These are phyloP conservation scores for Miamiensis avidus DNA, from an alignment of 169 alveolate species.

Conservation along the genomic window DNA sequence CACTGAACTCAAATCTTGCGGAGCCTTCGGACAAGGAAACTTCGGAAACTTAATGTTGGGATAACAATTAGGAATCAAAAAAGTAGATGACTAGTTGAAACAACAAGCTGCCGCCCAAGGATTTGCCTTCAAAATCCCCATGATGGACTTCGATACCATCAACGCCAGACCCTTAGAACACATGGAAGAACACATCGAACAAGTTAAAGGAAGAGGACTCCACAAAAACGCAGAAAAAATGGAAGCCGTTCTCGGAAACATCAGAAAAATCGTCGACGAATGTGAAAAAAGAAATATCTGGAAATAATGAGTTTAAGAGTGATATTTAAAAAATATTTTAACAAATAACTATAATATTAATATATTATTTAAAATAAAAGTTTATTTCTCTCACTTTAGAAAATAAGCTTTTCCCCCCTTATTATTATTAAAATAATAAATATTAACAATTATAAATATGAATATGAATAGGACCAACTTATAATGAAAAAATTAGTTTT, in stretches of 20 bases:
- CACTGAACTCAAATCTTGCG: neutral
- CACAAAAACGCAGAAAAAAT: neutral
- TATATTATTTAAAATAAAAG: too few species aligned
- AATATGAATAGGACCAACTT: too few species aligned
- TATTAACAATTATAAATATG: too few species aligned
- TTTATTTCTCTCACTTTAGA: too few species aligned
- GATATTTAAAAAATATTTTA: too few species aligned
- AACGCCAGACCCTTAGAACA: neutral
- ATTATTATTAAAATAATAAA: too few species aligned
- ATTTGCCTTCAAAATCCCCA: neutral
- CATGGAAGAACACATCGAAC: neutral
- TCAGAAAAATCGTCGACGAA: neutral
- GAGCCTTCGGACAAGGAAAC: neutral
- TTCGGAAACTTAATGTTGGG: neutral
- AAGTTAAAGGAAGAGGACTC: neutral
- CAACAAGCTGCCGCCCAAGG: neutral
- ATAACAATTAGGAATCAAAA: neutral
- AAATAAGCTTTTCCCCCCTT: too few species aligned
- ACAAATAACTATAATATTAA: too few species aligned
- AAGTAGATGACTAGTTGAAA: neutral
- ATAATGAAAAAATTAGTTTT: too few species aligned
- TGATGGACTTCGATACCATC: neutral
- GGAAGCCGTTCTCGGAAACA: neutral
- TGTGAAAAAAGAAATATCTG: neutral
- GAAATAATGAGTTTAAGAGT: too few species aligned